A percentile compares a stretch with the other conserved stretches of the same genome.
Evolutionary conservation across 2,329 filamentous ascomycete genomes (phyloP).

Genomic region (Alternaria longipes): DNA sequence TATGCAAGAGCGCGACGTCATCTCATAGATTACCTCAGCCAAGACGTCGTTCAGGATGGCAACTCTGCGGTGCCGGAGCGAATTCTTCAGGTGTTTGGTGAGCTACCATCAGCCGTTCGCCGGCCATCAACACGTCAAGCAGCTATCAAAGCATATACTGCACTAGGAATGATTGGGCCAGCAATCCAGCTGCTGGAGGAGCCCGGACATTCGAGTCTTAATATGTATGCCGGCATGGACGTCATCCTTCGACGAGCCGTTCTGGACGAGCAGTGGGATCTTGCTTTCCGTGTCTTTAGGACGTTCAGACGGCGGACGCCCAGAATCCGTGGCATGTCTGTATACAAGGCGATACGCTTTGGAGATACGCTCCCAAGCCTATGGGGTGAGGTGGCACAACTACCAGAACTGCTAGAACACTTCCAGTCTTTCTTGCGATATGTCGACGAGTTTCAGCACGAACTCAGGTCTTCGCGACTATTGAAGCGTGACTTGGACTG

Average conservation of each 20-base stretch:
- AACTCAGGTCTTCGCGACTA: constrained; percentile 30
- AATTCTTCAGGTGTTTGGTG: constrained; percentile 57
- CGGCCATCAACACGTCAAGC: constrained; percentile 56
- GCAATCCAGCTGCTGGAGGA: constrained; percentile 55
- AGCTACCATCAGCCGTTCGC: constrained; percentile 50
- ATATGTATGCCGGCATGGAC: constrained; percentile 39
- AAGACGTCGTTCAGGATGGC: constrained; percentile 30
- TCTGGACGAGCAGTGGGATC: constrained; percentile 48
- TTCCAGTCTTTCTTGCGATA: constrained; percentile 40
- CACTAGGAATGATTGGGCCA: constrained; percentile 49
- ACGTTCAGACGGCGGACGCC: constrained; percentile 23
- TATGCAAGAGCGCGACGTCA: constrained; percentile 22
- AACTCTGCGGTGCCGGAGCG: constrained; percentile 53
- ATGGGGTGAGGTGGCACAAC: constrained; percentile 34
- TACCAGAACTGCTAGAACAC: constrained; percentile 39
- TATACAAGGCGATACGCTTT: constrained; percentile 9
- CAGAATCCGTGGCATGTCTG: constrained; percentile 5
- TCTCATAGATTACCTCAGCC: constrained; percentile 44
- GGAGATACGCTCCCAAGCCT: constrained; percentile 29
- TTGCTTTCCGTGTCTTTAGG: constrained; percentile 41
- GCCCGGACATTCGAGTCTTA: constrained; percentile 31
- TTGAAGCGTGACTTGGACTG: constrained; percentile 22
- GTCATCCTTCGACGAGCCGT: constrained; percentile 43
- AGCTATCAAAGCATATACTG: constrained; percentile 57
- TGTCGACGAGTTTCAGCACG: constrained; percentile 34